Base-by-base conservation (phyloP, 2,329 filamentous ascomycete genomes). In the Microcyclosporella mali region DNA sequence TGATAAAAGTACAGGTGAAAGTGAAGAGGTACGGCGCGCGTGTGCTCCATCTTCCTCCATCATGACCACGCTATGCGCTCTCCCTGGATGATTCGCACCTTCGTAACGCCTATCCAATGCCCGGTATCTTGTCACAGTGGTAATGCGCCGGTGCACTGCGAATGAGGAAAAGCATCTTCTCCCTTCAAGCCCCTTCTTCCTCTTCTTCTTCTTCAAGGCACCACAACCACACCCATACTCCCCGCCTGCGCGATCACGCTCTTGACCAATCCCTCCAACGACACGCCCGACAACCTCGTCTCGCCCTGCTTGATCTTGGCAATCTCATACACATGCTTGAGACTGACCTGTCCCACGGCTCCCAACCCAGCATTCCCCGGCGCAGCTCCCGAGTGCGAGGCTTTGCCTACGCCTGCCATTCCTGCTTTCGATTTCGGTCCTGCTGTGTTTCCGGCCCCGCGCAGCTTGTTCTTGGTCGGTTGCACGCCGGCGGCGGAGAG, bases 241-340 rank as follows among this genome's bases (percentile, higher is more conserved):
- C 63, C 70, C 40, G 71, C 71, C 63, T 74, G 71, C 43, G 67
- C 77, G 33, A 71, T 57, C 19, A 89, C 86, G 16, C 88, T 90
- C 52, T 85, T 78, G 18, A 81, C 73, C 59, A 97, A 64, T 0
- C 85, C 88, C 68, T 95, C 88, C 27, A 94, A 77, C 52, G 82
- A 88, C 82, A 89, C 85, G 0, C 84, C 82, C 62, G 56, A 62
- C 52, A 74, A 51, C 43, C 71, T 58, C 31, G 56, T 60, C 66
- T 74, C 71, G 2, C 55, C 52, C 41, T 67, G 84, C 77, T 98
- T 98, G 61, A 98, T 94, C 74, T 87, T 89, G 53, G 92, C 92
- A 67, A 98, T 97, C 71, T 97, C 90, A 69, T 88, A 97, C 16
- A 98, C 73, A 69, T 98, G 92, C 74, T 98, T 98, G 60, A 98